Base-by-base conservation (phyloP, 176 grass and related monocot genomes). In the sorghum (Sorghum bicolor) region DNA sequence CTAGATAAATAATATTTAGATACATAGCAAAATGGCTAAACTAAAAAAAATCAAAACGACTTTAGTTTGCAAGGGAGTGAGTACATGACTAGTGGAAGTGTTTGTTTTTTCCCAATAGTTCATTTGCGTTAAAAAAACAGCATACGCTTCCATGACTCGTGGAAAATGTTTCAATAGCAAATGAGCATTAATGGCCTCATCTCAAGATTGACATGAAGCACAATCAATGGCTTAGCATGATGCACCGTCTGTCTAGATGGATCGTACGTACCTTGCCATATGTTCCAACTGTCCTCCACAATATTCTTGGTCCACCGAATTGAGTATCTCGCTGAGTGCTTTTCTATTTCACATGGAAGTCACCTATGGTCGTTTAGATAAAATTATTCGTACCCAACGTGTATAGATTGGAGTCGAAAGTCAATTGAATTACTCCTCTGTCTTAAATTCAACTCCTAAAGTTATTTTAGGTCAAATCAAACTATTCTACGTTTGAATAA, bases 181-280 rank as follows among this genome's bases (percentile, higher is more conserved):
- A 44, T 86, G 67, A 74, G 67, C 26, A 40, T 60, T 82, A 22
- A 66, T 61, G 66, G 39, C 33, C 28, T 10, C 69, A 17, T 57
- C 65, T 44, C 71, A 34, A 66, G 72, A 39, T 67, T 48, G 55
- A 10, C 34, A 86, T 83, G 48, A 82, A 61, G 19, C 83, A 86
- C 78, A 72, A 89, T 89, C 76, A 89, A 82, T 82, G 26, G 12
- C 22, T 50, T 39, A 9, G 2, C 64, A 48, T 85, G 39, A 76
- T 70, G 77, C 83, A 89, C 83, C 87, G 87, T 53, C 64, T 25
- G 6, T 81, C 80, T 89, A 70, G 87, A 75, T 80, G 44, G 68
- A 75, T 71, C 22, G 19, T 22, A 70, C 33, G 5, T 10, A 58
- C 30, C 62, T 72, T 5, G 13, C 4, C 40, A 29, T 72, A 12